Evolutionary conservation across 2,329 filamentous ascomycete genomes (phyloP), one percentile per base, ranked within the genome.

Genomic region (Chlorencoelia australis): DNA sequence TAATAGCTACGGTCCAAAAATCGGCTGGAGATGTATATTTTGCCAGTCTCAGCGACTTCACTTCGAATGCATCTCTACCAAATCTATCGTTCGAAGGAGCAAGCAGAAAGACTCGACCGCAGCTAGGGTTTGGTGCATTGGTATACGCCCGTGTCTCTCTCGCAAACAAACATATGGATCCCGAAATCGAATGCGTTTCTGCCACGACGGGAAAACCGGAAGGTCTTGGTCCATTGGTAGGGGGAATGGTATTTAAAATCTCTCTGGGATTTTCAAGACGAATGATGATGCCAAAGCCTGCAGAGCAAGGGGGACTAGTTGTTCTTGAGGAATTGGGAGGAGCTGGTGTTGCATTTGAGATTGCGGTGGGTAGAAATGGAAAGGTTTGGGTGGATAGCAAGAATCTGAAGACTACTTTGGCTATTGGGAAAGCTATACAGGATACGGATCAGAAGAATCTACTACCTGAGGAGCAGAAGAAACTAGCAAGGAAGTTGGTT

Each of bases 81-180:
- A 83, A 94, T 48, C 71, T 96, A 14, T 76, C 87, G n/a, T 98
- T 98, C 58, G 89, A 96, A 61, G 78, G 79, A 45, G 91, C 87
- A 13, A 86, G 82, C 29, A 91, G 88, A 60, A 96, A 96, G 64
- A 94, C 85, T 3, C 73, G 88, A 1, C 91, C 91, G 0, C 71
- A 84, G 45, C 72, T 96, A 28, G 66, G 69, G 18, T 55, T 75
- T 10, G 86, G 86, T 24, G 77, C 85, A 35, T 65, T 95, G 18
- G 85, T 96, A 22, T 96, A 96, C 63, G 89, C 88, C 24, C 82
- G 89, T 44, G 76, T 98, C 28, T 67, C 73, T 18, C 73, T 81
- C 26, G 80, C 83, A 13, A 81, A 85, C 52, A 79, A 80, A 46
- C 82, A 88, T 59, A 85, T 88, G 64, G 86, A 95, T 54, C 73